Conservation (phyloP, 2,329 filamentous ascomycete genomes). For the Clonostachys byssicola region DNA sequence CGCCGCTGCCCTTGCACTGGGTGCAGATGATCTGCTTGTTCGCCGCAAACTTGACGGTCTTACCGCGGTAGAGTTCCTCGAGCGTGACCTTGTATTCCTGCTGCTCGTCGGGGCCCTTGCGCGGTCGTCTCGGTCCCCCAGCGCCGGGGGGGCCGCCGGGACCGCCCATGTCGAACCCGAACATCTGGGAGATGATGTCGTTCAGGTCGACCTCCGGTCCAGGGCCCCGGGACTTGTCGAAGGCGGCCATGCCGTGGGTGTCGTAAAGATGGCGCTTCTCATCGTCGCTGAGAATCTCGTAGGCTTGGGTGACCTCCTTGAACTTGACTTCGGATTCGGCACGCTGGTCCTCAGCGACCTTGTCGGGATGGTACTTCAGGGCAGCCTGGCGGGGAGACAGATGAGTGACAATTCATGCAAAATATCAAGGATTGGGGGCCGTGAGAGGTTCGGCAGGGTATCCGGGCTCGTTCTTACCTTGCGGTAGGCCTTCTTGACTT, state of each 20-base stretch:
- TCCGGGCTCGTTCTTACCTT: conserved; percentile 56
- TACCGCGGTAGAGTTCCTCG: conserved; percentile 97
- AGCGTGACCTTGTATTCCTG: conserved; percentile 87
- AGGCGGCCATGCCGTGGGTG: conserved; percentile 90
- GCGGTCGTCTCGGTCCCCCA: conserved; percentile 55
- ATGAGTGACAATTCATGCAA: neutral
- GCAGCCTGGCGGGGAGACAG: conserved; percentile 58
- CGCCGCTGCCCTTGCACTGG: conserved; percentile 83
- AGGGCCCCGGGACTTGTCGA: conserved; percentile 70
- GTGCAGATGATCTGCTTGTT: conserved; percentile 91
- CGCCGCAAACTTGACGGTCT: conserved; percentile 94
- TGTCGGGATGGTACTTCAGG: conserved; percentile 88
- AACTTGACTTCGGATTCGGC: conserved; percentile 86
- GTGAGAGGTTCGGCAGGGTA: neutral
- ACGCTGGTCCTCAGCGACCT: conserved; percentile 82
- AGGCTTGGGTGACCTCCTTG: conserved; percentile 89
- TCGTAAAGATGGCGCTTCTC: conserved; percentile 92
- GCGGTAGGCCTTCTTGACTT: conserved; percentile 94
- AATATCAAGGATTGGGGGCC: neutral
- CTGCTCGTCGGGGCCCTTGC: conserved; percentile 78
- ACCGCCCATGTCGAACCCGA: conserved; percentile 68
- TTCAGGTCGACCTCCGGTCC: conserved; percentile 79
- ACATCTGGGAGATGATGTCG: conserved; percentile 92
- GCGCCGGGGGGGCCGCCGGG: conserved; percentile 14
- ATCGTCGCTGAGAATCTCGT: conserved; percentile 96